A percentile compares a stretch with the other conserved stretches of the same genome.
Conservation (phyloP, 2,329 filamentous ascomycete genomes). For the Nemania bipapillata region DNA sequence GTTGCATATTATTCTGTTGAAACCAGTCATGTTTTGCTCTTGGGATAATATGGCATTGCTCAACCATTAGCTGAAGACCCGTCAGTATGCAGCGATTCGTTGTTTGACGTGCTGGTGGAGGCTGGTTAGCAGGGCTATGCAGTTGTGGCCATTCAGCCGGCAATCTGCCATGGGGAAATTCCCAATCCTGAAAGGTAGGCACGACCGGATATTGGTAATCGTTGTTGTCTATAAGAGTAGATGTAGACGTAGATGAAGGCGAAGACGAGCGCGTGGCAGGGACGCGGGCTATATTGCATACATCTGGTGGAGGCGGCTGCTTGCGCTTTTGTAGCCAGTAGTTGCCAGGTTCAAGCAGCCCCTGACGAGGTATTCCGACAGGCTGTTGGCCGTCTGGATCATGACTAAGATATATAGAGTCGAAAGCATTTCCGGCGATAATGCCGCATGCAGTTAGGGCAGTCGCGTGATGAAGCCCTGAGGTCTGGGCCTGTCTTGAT, state of each 20-base stretch:
- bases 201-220: too few species aligned
- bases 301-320: constrained; percentile 4
- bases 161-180: too few species aligned
- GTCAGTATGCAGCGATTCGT: constrained; percentile 1
- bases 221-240: too few species aligned
- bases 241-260: too few species aligned
- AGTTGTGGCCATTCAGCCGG: not conserved
- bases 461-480: not conserved
- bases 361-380: not conserved
- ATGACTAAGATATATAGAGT: not conserved
- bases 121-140: not conserved
- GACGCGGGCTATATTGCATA: not conserved
- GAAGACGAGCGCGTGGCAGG: not conserved
- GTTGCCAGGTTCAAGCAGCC: constrained; percentile 6
- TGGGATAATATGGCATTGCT: not conserved
- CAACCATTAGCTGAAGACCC: not conserved
- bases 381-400: not conserved
- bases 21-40: not conserved
- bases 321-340: constrained; percentile 18
- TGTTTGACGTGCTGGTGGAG: not conserved
- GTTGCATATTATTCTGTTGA: not conserved
- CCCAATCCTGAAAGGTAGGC: too few species aligned
- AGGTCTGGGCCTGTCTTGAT: not conserved
- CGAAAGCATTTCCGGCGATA: not conserved
- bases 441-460: not conserved